Conservation (phyloP, 1,284 basidiomycete species). For the Fomitopsis palustris region DNA sequence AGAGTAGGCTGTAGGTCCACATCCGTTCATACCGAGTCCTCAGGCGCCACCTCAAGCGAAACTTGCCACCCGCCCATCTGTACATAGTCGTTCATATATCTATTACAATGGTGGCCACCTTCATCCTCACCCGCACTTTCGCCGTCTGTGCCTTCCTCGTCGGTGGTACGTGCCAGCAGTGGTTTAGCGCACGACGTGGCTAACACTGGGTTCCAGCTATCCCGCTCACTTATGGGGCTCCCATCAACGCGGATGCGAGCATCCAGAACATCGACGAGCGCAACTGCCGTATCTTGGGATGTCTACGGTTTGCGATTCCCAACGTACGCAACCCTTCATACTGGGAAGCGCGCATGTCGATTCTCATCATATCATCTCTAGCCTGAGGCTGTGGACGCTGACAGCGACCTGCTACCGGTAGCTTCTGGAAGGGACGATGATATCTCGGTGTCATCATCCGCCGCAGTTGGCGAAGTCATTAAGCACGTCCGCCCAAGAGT, state of each 20-base stretch:
- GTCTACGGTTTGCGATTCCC: neutral
- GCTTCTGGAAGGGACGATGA: neutral
- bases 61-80: neutral
- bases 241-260: neutral
- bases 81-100: neutral
- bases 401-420: neutral
- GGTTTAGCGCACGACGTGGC: neutral
- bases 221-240: constrained; percentile 7
- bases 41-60: neutral
- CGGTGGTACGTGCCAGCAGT: constrained; percentile 5
- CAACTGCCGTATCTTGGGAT: neutral
- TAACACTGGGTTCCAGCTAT: neutral
- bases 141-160: constrained; percentile 13
- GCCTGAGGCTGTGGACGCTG: neutral
- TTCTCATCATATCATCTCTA: neutral
- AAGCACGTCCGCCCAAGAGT: neutral
- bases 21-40: neutral
- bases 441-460: neutral
- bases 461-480: neutral
- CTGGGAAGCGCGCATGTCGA: neutral
- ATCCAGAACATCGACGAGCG: neutral
- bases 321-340: neutral
- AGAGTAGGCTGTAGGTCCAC: neutral
- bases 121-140: constrained; percentile 14
- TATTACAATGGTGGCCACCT: constrained; percentile 9